Evolutionary conservation across 495 filamentous ascomycete genomes (phyloP).

Genomic region (Hypomontagnella submonticulosa): DNA sequence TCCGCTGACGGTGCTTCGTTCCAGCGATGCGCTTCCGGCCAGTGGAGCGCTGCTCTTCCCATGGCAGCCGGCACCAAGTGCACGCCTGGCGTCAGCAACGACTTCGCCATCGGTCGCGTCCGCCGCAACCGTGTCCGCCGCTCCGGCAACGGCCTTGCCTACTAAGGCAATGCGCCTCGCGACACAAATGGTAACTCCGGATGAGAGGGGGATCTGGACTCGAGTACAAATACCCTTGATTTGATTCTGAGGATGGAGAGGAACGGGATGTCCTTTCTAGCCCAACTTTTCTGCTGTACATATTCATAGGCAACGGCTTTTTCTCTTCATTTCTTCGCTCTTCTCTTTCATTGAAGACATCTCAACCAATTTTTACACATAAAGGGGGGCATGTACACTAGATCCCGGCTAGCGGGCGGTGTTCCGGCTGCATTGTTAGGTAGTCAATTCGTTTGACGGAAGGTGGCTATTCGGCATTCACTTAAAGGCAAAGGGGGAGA

Average conservation of each 20-base stretch:
- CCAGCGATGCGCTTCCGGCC: slow-evolving; percentile 72
- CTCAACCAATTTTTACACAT: background rate
- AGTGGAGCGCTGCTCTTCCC: slow-evolving; percentile 64
- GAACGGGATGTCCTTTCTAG: background rate
- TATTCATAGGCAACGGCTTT: slow-evolving; percentile 8
- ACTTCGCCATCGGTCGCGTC: slow-evolving; percentile 50
- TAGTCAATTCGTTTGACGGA: too few relatives aligned
- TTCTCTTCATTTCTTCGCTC: slow-evolving; percentile 9
- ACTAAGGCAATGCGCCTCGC: too few relatives aligned
- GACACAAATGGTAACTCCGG: too few relatives aligned
- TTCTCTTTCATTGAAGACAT: background rate
- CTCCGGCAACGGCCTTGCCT: slow-evolving; percentile 8
- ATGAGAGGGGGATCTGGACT: background rate
- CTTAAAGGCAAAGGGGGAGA: slow-evolving; percentile 10
- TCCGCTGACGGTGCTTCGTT: slow-evolving; percentile 65
- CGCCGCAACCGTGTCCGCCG: slow-evolving; percentile 36
- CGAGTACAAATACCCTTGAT: background rate
- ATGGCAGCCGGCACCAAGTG: slow-evolving; percentile 71
- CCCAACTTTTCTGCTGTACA: slow-evolving; percentile 10
- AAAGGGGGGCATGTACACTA: slow-evolving; percentile 4
- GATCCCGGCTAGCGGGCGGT: background rate
- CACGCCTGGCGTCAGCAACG: slow-evolving; percentile 59
- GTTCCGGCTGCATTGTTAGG: too few relatives aligned
- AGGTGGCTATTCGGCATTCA: slow-evolving; percentile 1
- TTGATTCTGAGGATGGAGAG: background rate